Base-by-base conservation (phyloP, 768 basidiomycete genomes). In the Galerina sulciceps region DNA sequence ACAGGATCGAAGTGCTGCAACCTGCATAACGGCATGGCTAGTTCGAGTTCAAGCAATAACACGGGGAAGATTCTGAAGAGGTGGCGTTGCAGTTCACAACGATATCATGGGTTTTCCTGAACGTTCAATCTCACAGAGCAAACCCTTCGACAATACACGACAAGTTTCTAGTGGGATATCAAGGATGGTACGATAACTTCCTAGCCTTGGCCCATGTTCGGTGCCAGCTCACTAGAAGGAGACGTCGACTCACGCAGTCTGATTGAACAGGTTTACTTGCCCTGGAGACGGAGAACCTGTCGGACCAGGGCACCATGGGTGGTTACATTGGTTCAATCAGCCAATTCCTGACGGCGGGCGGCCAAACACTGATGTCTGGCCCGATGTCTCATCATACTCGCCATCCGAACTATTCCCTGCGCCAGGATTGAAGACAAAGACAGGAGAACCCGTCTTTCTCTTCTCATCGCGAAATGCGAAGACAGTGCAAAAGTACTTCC, bases 161-260 rank as follows among this genome's bases (percentile, higher is more conserved):
- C 75, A 94, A 94, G 68, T 85, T 93, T 64, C 73, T 94, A 31
- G 89, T 93, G 0, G 92, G 92, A 36, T 94, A 94, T 70, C 93
- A 94, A 73, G 93, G 91, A 70, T 94, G 92, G 92, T 91, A 53
- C 56, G 84, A 44, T 13, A 18, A 22, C 6, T 22, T 11, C 43
- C 8, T n/a, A 36, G 35, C 18, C 48, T 37, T 22, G n/a, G 18
- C 44, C n/a, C 37, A 31, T 31, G 26, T 31, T 37, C 35, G 13
- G 17, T 20, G 35, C 49, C 10, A 11, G 13, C 6, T 8, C 22
- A 22, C 5, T 51, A 22, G 20, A 38, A 35, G 35, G 36, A 10
- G 13, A 31, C 26, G 26, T 31, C 26, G 26, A 31, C 26, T 31
- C 26, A 31, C 26, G 26, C 2, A 31, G 5, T 31, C 26, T 31